phyloP scores from a whole-genome alignment of 345 rosid genomes.

The Theobroma cacao region DNA sequence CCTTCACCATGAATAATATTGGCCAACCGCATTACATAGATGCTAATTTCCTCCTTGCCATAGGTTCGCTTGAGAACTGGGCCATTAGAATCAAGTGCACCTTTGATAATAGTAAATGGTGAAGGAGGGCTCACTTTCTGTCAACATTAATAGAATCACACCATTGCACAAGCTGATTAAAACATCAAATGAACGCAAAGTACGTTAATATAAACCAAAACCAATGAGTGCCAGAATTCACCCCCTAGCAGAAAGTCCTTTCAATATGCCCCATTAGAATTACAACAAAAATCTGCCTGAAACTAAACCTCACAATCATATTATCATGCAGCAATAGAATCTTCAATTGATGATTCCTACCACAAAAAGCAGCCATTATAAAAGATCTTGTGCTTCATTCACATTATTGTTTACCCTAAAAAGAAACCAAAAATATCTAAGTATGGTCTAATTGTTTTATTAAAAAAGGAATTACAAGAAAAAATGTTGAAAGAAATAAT shows the following conservation, averaged over 20 bases:
- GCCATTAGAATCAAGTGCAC: constrained; percentile 62
- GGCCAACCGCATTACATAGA: constrained; percentile 65
- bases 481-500: no score
- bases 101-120: constrained; percentile 59
- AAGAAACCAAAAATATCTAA: not conserved
- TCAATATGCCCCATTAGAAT: not conserved
- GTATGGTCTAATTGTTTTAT: not conserved
- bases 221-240: not conserved
- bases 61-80: constrained; percentile 65
- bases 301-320: not conserved
- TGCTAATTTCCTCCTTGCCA: constrained; percentile 67
- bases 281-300: not conserved
- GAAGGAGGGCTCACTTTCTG: constrained; percentile 89
- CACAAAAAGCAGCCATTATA: no score
- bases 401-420: not conserved
- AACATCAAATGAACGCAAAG: not conserved
- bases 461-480: no score
- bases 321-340: not conserved
- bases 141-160: not conserved
- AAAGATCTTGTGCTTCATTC: no score
- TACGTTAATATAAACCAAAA: not conserved
- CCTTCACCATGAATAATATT: constrained; percentile 42
- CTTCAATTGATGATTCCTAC: not conserved
- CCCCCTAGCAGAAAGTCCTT: not conserved
- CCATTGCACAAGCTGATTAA: not conserved